Conservation (phyloP, 1,139 yeast species). For the Candida sojae region DNA sequence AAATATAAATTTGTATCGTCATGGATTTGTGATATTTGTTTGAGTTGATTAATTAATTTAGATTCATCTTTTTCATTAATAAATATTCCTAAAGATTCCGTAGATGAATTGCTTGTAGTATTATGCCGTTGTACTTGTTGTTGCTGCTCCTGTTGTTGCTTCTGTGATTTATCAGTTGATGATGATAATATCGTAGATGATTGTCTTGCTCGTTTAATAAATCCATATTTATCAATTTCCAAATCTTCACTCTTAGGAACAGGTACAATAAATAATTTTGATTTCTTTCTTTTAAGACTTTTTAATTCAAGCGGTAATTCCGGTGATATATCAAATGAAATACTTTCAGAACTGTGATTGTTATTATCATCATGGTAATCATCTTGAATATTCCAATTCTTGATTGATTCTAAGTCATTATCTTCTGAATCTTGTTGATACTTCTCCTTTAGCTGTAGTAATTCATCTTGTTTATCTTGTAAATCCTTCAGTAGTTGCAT, state of each 20-base stretch:
- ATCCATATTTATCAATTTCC: slow-evolving; percentile 53
- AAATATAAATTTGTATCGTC: slow-evolving; percentile 31
- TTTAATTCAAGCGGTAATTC: slow-evolving; percentile 50
- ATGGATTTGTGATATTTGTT: slow-evolving; percentile 34
- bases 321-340: neutral
- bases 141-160: neutral
- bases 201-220: slow-evolving; percentile 28
- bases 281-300: slow-evolving; percentile 6
- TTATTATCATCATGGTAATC: neutral
- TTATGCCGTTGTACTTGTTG: neutral
- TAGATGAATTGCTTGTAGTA: neutral
- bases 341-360: neutral
- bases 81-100: slow-evolving; percentile 7
- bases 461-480: slow-evolving; percentile 50
- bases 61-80: slow-evolving; percentile 4
- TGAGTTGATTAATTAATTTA: slow-evolving; percentile 25
- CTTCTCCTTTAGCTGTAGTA: slow-evolving; percentile 26
- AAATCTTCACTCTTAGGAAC: slow-evolving; percentile 15
- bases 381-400: neutral
- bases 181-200: slow-evolving; percentile 3
- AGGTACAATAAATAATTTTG: neutral
- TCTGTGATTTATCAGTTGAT: neutral
- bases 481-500: slow-evolving; percentile 52
- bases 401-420: neutral
- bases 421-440: neutral